A percentile compares a stretch with the other conserved stretches of the same genome.
These are phyloP conservation scores for Lepiota brunneoincarnata DNA, from an alignment of 768 basidiomycete species.

Conservation along the genomic window DNA sequence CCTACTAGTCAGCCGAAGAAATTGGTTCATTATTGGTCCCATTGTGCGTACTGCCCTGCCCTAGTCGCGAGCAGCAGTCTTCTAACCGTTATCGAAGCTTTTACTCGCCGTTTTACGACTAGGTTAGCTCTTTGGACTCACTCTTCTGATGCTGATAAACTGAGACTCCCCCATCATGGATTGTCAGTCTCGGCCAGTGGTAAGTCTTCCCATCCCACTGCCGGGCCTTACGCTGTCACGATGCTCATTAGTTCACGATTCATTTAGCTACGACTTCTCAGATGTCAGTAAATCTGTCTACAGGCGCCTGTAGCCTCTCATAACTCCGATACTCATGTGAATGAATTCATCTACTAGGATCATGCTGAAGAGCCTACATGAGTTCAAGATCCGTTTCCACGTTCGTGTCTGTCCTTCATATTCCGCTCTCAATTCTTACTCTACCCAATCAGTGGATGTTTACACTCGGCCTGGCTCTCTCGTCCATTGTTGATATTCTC, in stretches of 20 bases:
- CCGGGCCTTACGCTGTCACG: too few species aligned
- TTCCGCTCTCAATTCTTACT: not conserved
- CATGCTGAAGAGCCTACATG: slow-evolving; percentile 13
- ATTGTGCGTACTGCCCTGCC: slow-evolving; percentile 23
- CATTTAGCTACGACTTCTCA: slow-evolving; percentile 25
- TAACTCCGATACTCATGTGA: not conserved
- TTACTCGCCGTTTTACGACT: slow-evolving; percentile 26
- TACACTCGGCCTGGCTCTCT: slow-evolving; percentile 49
- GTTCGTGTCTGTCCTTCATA: not conserved
- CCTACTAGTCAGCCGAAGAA: slow-evolving; percentile 32
- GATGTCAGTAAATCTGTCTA: slow-evolving; percentile 21
- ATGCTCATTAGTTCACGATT: not conserved
- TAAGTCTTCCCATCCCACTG: slow-evolving; percentile 14
- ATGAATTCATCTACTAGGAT: slow-evolving; percentile 22
- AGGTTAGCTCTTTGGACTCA: slow-evolving; percentile 15
- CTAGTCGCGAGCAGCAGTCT: not conserved
- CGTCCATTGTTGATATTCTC: slow-evolving; percentile 46
- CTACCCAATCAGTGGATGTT: slow-evolving; percentile 45
- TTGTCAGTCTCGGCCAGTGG: slow-evolving; percentile 27
- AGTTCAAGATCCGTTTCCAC: slow-evolving; percentile 14
- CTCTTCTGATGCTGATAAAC: not conserved
- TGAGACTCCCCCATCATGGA: not conserved
- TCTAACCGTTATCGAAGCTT: slow-evolving; percentile 14
- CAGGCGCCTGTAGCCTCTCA: too few species aligned
- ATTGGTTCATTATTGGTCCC: slow-evolving; percentile 28